Conservation (phyloP, 2,329 filamentous ascomycete genomes). For the Lachnum nothofagi region DNA sequence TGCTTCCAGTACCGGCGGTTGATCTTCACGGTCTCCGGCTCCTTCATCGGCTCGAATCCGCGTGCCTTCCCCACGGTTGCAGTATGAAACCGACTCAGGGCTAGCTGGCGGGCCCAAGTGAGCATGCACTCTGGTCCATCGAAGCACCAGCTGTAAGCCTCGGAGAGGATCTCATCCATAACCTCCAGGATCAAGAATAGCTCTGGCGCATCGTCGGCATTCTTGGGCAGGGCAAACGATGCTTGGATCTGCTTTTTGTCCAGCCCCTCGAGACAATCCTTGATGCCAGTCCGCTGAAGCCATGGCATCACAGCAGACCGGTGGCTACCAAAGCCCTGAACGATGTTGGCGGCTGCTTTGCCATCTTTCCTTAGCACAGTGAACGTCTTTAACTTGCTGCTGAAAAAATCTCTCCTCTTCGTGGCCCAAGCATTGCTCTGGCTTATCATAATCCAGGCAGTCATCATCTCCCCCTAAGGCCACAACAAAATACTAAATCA, state of each 20-base stretch:
- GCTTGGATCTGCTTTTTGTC: conserved; percentile 13
- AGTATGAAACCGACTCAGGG: conserved; percentile 5
- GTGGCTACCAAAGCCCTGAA: conserved; percentile 11
- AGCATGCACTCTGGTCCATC: conserved; percentile 12
- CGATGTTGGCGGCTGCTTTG: conserved; percentile 10
- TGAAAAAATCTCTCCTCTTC: conserved; percentile 1
- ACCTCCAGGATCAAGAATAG: conserved; percentile 10
- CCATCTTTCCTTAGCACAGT: conserved; percentile 3
- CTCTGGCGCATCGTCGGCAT: conserved; percentile 6
- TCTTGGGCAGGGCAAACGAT: conserved; percentile 6
- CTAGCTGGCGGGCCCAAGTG: conserved; percentile 3
- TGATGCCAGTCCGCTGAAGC: conserved; percentile 11
- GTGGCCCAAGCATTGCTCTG: not conserved
- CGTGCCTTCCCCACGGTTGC: not conserved
- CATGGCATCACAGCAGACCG: conserved; percentile 8
- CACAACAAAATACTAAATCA: conserved; percentile 4
- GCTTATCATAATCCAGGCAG: not conserved
- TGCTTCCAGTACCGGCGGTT: conserved; percentile 6
- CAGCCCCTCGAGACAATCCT: conserved; percentile 3
- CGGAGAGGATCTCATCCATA: conserved; percentile 10
- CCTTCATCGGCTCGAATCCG: conserved; percentile 4
- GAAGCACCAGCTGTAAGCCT: conserved; percentile 13
- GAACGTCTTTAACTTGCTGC: not conserved
- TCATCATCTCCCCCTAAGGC: too few relatives aligned
- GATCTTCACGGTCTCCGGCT: conserved; percentile 4